Evolutionary conservation across 352 stramenopile species (phyloP).

Genomic region (Phytophthora macrochlamydospora): DNA sequence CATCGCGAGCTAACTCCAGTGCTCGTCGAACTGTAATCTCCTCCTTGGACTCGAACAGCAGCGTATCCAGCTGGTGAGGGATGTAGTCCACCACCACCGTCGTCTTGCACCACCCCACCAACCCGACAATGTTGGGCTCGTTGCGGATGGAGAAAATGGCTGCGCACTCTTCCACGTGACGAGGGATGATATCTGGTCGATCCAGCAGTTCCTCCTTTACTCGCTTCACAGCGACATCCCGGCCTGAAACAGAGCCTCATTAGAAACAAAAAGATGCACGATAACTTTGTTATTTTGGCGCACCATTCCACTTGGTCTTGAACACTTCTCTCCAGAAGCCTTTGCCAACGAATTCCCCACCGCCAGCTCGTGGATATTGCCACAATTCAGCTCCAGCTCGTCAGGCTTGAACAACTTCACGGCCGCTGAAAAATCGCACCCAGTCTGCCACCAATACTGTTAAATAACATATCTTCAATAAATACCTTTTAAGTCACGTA

Average conservation of each 20-base stretch:
- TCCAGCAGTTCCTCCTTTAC: conserved; percentile 65
- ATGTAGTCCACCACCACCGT: conserved; percentile 82
- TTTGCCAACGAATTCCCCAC: conserved; percentile 62
- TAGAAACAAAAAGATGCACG: background rate
- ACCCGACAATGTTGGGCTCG: conserved; percentile 69
- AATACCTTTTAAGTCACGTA: conserved; percentile 10
- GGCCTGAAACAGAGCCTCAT: conserved; percentile 32
- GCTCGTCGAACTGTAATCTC: conserved; percentile 48
- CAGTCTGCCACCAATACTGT: conserved; percentile 27
- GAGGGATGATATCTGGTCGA: conserved; percentile 66
- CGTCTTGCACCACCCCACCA: conserved; percentile 79
- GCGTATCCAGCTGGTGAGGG: conserved; percentile 58
- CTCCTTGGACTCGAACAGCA: conserved; percentile 59
- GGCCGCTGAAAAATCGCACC: conserved; percentile 69
- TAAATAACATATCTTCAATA: no score
- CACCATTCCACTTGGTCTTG: conserved; percentile 76
- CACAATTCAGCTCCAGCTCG: conserved; percentile 70
- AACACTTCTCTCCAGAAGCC: conserved; percentile 79
- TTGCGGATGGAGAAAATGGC: conserved; percentile 74
- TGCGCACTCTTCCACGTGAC: conserved; percentile 74
- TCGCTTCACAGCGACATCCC: conserved; percentile 67
- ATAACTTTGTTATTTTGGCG: background rate
- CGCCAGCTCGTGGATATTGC: conserved; percentile 62
- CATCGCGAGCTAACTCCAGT: conserved; percentile 56
- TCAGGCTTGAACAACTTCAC: conserved; percentile 62